Percentiles rank a stretch among this genome's conserved stretches.
Evolutionary conservation across 73 alveolate species (phyloP).

Genomic region (Uronychia setigera): DNA sequence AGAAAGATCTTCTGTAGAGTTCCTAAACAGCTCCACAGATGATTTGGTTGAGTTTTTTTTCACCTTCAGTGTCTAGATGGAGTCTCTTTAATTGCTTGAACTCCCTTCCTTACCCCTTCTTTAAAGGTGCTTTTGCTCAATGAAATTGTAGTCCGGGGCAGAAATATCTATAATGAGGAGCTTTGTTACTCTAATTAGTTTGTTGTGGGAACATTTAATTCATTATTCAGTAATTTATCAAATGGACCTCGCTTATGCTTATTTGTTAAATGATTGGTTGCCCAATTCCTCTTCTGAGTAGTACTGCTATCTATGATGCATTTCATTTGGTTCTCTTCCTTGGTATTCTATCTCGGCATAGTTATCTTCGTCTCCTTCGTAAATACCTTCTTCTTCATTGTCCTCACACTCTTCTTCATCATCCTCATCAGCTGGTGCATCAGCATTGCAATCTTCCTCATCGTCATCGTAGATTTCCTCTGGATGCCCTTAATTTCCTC

Average conservation of each 20-base stretch:
- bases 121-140: background rate
- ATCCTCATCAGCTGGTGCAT: no score
- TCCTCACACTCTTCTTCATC: no score
- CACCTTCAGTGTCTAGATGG: background rate
- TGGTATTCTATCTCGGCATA: no score
- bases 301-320: no score
- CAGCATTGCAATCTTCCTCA: no score
- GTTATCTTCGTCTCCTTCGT: no score
- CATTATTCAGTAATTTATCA: background rate
- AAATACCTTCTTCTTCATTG: no score
- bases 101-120: background rate
- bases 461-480: no score
- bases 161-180: background rate
- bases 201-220: background rate
- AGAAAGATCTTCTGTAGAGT: background rate
- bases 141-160: background rate
- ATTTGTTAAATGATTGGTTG: no score
- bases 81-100: background rate
- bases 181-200: background rate
- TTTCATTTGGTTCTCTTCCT: no score
- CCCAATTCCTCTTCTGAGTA: background rate
- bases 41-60: background rate
- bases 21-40: background rate
- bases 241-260: background rate
- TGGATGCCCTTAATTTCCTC: no score